These are phyloP conservation scores for Clonostachys byssicola DNA, from an alignment of 2,329 filamentous ascomycete genomes.

Conservation along the genomic window DNA sequence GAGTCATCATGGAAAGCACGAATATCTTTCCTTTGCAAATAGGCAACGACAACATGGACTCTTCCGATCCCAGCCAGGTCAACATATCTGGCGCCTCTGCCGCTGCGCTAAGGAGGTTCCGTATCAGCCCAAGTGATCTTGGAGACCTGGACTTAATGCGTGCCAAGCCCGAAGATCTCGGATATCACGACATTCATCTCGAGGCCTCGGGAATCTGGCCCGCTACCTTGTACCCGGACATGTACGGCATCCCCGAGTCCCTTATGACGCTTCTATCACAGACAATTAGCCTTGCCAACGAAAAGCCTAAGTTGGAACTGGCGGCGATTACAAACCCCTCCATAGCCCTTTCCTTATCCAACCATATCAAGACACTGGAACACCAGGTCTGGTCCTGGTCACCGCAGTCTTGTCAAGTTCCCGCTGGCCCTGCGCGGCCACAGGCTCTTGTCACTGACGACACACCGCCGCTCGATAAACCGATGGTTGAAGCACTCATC, in stretches of 20 bases:
- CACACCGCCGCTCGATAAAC: not conserved
- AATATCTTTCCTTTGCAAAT: not conserved
- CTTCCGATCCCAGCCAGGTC: not conserved
- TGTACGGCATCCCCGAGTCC: slow-evolving; percentile 30
- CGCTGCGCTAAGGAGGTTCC: slow-evolving; percentile 14
- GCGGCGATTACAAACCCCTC: slow-evolving; percentile 10
- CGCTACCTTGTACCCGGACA: slow-evolving; percentile 31
- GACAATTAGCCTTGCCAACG: slow-evolving; percentile 29
- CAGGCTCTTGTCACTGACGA: slow-evolving; percentile 2
- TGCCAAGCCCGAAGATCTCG: slow-evolving; percentile 26
- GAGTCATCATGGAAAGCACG: slow-evolving; percentile 37
- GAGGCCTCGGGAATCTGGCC: slow-evolving; percentile 25
- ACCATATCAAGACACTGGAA: slow-evolving; percentile 22
- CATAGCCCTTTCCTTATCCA: slow-evolving; percentile 14
- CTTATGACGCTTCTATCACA: slow-evolving; percentile 24
- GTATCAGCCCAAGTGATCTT: slow-evolving; percentile 15
- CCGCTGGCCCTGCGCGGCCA: not conserved
- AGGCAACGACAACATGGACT: not conserved
- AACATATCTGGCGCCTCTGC: not conserved
- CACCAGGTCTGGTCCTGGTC: slow-evolving; percentile 23
- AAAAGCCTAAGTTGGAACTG: slow-evolving; percentile 24
- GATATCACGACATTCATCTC: slow-evolving; percentile 34
- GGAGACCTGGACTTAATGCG: slow-evolving; percentile 18
- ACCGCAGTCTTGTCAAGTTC: not conserved
- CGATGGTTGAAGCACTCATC: slow-evolving; percentile 24